Conservation (phyloP, 2,329 filamentous ascomycete genomes). For the Cladosporium austrohemisphaericum region DNA sequence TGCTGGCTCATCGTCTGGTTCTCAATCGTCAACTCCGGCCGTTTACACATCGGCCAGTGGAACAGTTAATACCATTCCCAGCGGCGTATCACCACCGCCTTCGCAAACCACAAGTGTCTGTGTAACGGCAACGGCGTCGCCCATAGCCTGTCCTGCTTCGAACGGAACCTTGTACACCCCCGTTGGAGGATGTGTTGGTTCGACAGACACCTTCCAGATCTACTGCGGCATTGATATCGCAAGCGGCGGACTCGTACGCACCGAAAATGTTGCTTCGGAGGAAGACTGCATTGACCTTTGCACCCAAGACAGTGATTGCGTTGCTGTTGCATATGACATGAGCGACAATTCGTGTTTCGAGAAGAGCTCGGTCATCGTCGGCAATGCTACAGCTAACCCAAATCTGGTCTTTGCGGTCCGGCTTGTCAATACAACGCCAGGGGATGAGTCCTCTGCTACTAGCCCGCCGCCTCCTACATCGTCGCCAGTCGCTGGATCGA, state of each 20-base stretch:
- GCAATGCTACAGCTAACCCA: conserved; percentile 1
- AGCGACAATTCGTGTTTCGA: conserved; percentile 7
- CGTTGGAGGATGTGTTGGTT: conserved; percentile 10
- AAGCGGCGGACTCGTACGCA: neutral
- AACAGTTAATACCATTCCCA: too few relatives aligned
- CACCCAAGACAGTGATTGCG: neutral
- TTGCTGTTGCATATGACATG: conserved; percentile 9
- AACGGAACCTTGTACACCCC: conserved; percentile 17
- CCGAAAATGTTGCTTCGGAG: neutral
- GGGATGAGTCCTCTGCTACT: too few relatives aligned
- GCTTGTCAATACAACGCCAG: too few relatives aligned
- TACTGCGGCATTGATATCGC: conserved; percentile 5
- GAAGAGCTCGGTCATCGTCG: neutral
- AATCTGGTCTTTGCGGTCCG: conserved; percentile 10
- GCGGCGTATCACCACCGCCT: too few relatives aligned
- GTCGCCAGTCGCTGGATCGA: too few relatives aligned
- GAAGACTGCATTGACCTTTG: conserved; percentile 8
- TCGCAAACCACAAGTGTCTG: conserved; percentile 11
- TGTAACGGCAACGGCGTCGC: conserved; percentile 5
- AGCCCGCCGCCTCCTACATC: neutral
- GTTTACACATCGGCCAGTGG: too few relatives aligned
- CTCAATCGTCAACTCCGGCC: too few relatives aligned
- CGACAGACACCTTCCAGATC: conserved; percentile 1
- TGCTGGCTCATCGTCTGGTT: too few relatives aligned
- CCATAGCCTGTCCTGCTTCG: conserved; percentile 5